phyloP scores from a whole-genome alignment of 495 filamentous ascomycete genomes.

The Aspergillus bridgeri region DNA sequence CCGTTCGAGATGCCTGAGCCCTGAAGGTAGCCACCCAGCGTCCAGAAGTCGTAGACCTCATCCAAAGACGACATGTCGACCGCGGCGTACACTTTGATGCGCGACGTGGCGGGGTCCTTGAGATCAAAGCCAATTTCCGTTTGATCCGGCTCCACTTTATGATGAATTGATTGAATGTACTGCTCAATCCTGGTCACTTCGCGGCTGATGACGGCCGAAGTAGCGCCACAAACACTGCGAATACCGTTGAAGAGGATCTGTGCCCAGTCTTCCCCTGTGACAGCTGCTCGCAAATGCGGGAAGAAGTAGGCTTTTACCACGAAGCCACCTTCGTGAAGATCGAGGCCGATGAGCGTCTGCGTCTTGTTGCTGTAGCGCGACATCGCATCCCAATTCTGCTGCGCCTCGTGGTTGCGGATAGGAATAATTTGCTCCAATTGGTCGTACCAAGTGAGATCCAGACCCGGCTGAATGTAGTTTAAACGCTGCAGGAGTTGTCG shows the following conservation, averaged over 20 bases:
- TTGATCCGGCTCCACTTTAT: not conserved
- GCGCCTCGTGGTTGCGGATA: not conserved
- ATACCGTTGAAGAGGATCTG: not conserved
- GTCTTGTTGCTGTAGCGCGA: not conserved
- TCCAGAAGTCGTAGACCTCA: not conserved
- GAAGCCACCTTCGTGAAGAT: not conserved
- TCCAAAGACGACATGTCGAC: not conserved
- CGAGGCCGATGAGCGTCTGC: not conserved
- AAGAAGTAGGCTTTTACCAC: not conserved
- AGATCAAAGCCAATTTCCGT: not conserved
- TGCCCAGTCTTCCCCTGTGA: not conserved
- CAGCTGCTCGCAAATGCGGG: not conserved
- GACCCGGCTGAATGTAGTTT: not conserved
- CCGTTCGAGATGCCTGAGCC: not conserved
- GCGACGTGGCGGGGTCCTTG: not conserved
- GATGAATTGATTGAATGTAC: not conserved
- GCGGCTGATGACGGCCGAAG: not conserved
- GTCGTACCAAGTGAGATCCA: not conserved
- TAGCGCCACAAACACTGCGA: not conserved
- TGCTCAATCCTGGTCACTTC: not conserved
- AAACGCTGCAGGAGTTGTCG: not conserved
- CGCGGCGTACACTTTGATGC: not conserved
- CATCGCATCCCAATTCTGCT: not conserved
- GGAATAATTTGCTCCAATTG: not conserved
- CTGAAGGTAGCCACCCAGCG: not conserved